A percentile compares a stretch with the other conserved stretches of the same genome.
phyloP scores from a whole-genome alignment of 176 grass and related monocot species.

The Aegilops bicornis region DNA sequence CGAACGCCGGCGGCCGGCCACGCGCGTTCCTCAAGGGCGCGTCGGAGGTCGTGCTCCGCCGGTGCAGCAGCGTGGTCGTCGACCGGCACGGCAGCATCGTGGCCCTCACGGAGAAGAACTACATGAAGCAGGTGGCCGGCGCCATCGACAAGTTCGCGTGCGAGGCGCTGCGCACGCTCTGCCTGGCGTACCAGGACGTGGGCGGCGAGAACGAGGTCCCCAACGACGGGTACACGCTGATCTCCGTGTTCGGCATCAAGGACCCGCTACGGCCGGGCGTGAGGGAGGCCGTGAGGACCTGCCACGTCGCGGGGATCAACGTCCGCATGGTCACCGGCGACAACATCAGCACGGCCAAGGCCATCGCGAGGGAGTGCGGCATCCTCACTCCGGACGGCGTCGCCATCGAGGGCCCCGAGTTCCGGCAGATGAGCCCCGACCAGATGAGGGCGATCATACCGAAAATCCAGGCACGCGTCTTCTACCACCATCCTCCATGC shows the following conservation, averaged over 20 bases:
- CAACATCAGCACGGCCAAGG: constrained; percentile 94
- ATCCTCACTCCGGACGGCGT: constrained; percentile 81
- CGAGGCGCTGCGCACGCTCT: constrained; percentile 89
- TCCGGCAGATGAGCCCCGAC: constrained; percentile 65
- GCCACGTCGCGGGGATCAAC: constrained; percentile 72
- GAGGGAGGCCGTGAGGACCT: constrained; percentile 76
- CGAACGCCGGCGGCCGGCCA: constrained; percentile 34
- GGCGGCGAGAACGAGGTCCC: constrained; percentile 48
- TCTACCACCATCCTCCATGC: background rate
- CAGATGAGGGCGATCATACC: constrained; percentile 92
- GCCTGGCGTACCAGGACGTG: constrained; percentile 90
- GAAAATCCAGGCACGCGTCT: constrained; percentile 63
- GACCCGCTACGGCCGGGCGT: constrained; percentile 83
- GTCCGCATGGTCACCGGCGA: constrained; percentile 97
- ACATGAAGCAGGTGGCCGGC: constrained; percentile 40
- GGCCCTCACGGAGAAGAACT: constrained; percentile 44
- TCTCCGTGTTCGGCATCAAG: constrained; percentile 93
- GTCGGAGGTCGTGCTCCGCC: constrained; percentile 75
- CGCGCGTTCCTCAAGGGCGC: constrained; percentile 81
- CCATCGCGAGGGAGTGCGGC: constrained; percentile 89
- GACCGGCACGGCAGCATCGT: constrained; percentile 49
- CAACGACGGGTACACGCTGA: constrained; percentile 65
- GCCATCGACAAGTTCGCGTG: constrained; percentile 76
- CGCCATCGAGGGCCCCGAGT: constrained; percentile 84
- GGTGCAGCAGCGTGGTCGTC: constrained; percentile 55